A percentile compares a stretch with the other conserved stretches of the same genome.
Evolutionary conservation across 345 rosid species (phyloP).

Genomic region (Acer saccharum): DNA sequence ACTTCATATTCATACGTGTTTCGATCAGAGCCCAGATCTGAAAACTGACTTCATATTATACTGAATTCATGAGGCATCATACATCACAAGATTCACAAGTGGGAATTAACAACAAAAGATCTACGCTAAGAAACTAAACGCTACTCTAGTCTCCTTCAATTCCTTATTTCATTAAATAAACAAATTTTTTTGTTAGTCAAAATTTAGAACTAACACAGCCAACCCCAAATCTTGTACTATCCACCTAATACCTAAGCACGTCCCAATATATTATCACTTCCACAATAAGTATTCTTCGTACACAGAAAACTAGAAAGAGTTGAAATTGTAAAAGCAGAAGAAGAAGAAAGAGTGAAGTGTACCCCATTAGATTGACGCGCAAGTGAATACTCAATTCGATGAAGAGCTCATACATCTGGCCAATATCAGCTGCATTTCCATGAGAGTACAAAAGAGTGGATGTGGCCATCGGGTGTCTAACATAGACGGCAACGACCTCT

Average conservation of each 20-base stretch:
- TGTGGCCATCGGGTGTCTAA: constrained; percentile 87
- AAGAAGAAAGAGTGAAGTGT: constrained; percentile 17
- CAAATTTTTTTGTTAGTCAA: background rate
- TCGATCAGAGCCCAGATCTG: constrained; percentile 15
- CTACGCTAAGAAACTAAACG: background rate
- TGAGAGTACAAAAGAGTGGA: constrained; percentile 89
- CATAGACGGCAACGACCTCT: constrained; percentile 77
- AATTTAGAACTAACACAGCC: background rate
- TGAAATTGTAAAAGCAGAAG: background rate
- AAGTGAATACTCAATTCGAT: constrained; percentile 87
- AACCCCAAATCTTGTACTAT: background rate
- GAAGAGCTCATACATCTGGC: constrained; percentile 99
- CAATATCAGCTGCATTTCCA: constrained; percentile 94
- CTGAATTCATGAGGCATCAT: background rate
- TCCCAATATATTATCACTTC: background rate
- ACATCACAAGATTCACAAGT: background rate
- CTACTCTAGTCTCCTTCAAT: background rate
- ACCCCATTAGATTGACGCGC: constrained; percentile 95
- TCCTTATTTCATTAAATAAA: background rate
- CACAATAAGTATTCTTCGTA: background rate
- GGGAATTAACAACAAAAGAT: constrained; percentile 9
- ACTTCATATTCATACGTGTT: background rate
- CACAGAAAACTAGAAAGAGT: background rate
- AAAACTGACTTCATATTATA: background rate
- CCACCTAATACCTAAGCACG: background rate